Evolutionary conservation across 345 rosid species (phyloP).

Genomic region (Eucalyptus polyanthemos): DNA sequence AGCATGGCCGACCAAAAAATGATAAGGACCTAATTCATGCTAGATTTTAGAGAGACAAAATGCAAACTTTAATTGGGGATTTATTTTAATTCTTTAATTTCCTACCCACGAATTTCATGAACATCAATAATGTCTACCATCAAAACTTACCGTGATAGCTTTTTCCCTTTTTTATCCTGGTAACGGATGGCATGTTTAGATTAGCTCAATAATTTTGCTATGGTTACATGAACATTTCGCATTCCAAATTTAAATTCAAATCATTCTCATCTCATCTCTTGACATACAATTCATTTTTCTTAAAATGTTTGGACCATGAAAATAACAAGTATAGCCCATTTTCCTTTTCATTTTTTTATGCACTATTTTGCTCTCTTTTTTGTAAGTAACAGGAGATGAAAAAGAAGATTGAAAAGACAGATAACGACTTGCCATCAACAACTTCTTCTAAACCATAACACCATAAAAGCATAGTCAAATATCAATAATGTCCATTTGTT

Average conservation of each 20-base stretch:
- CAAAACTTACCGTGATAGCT: not conserved
- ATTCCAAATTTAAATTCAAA: not conserved
- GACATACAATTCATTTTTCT: not conserved
- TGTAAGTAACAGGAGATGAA: not conserved
- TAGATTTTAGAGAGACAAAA: not conserved
- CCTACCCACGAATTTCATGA: not conserved
- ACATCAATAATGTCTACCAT: not conserved
- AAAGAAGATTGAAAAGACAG: not conserved
- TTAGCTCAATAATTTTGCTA: rapidly evolving
- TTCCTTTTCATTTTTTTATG: not conserved
- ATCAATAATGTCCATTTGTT: not conserved
- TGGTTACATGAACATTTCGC: rapidly evolving
- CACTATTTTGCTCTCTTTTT: rapidly evolving
- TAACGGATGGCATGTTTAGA: rapidly evolving
- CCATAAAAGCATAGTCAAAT: not conserved
- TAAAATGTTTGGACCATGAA: not conserved
- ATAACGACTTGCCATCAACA: not conserved
- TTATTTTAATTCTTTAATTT: not conserved
- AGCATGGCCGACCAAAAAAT: not conserved
- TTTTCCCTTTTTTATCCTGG: rapidly evolving
- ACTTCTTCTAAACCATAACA: not conserved
- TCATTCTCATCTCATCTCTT: not conserved
- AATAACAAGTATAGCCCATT: not conserved
- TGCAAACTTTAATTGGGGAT: not conserved
- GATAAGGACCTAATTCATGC: not conserved